phyloP scores from a whole-genome alignment of 768 basidiomycete genomes.

The Mrakia frigida region DNA sequence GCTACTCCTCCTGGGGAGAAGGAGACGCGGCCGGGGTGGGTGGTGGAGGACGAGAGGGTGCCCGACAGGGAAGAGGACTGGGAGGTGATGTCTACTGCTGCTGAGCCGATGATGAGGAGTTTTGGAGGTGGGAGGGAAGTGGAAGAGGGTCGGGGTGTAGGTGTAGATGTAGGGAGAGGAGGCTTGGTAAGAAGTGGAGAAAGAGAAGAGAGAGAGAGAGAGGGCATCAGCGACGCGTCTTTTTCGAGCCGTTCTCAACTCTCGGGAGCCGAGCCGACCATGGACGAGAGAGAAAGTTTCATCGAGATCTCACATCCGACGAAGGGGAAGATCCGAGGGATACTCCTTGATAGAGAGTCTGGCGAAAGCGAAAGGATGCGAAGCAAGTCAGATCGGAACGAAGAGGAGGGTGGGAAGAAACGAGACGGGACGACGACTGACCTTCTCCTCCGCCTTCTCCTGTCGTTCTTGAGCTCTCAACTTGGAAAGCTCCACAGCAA shows the following conservation, averaged over 20 bases:
- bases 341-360: background rate
- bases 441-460: background rate
- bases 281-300: constrained; percentile 2
- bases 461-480: constrained; percentile 13
- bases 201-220: background rate
- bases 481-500: constrained; percentile 36
- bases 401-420: background rate
- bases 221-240: background rate
- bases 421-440: background rate
- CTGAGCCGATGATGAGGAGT: constrained; percentile 72
- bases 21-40: constrained; percentile 41
- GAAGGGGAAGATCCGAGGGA: background rate
- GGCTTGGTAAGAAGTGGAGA: background rate
- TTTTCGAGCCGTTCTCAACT: background rate
- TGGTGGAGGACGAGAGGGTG: constrained; percentile 55
- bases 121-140: constrained; percentile 31
- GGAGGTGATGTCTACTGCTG: constrained; percentile 64
- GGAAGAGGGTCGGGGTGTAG: background rate
- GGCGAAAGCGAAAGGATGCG: background rate
- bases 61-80: background rate
- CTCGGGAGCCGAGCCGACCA: too few species aligned
- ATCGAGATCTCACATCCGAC: constrained; percentile 13
- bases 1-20: constrained; percentile 66
- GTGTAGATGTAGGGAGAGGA: background rate
- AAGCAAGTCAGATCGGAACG: background rate